Evolutionary conservation across 2,329 filamentous ascomycete species (phyloP), one percentile per base, ranked within the genome.

Genomic region (Aspergillus niger): DNA sequence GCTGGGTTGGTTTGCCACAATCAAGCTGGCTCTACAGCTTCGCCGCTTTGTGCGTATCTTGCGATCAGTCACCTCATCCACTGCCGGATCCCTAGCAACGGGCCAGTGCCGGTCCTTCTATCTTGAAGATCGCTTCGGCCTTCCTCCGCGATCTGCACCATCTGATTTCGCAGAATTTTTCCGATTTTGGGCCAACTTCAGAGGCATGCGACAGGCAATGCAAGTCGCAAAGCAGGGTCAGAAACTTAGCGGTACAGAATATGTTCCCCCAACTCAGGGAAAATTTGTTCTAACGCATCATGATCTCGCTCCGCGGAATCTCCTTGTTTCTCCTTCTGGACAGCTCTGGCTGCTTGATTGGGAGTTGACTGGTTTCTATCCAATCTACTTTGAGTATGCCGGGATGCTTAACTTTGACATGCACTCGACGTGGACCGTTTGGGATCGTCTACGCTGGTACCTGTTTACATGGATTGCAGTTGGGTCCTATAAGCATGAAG

Each of bases 381-480:
- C 63, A 10, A 43, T 57, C 7, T 54, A 48, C 11, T 65, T 67
- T 36, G 65, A 67, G 59, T 63, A 65, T 39, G 63, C 65, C 5
- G 51, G 57, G 7, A 67, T 66, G 65, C 57, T 65, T 28, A 65
- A 65, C 39, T 67, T 65, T 32, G 8, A 60, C 10, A 51, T 65
- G 2, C 59, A 20, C n/a, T 17, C 52, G 47, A 30, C 55, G 5
- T 63, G 63, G 65, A 57, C 20, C 20, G 24, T 57, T 11, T 38
- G 51, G 30, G 63, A 78, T 90, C 55, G 81, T 83, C 71, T 91
- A 88, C 88, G 83, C 82, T 72, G 89, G 91, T 76, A 91, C 83
- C 83, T 72, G 81, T 57, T 89, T 56, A 30, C 30, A 5, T 32
- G 56, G 47, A 32, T 58, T 24, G 56, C 38, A 3, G 48, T 32